Base-by-base conservation (phyloP, 768 basidiomycete species). In the Boletus edulis region DNA sequence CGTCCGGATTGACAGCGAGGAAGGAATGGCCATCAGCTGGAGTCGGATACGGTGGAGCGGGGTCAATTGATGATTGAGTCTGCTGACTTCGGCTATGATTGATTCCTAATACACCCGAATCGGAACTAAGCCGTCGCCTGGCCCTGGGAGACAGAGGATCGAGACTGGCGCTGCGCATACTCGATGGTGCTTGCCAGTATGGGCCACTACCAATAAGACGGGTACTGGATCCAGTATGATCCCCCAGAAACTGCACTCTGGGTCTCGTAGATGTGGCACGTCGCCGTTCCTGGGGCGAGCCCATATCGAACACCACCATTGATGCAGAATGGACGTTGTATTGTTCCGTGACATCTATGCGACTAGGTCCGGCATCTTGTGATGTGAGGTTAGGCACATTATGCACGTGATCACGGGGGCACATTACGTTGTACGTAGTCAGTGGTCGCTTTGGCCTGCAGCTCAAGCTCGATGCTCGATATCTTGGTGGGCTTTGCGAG, bases 391-490 rank as follows among this genome's bases (percentile, higher is more conserved):
- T 59, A 10, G 12, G 11, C 39, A 40, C 10, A 31, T 5, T 14
- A 7, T 4, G n/a, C 52, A 44, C 29, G 27, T 35, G 44, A 50
- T 15, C 3, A 10, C 35, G 44, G 20, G 20, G 31, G 5, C 14
- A 35, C 67, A 78, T 49, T 56, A 94, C 95, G 91, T 80, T 97
- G 94, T 3, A 88, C 85, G 87, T 93, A 97, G 37, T 84, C 80
- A 5, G 86, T 89, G 22, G 78, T 73, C 3, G 86, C 78, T 55
- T 77, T 87, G 3, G 90, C 94, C 43, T 84, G 76, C 20, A 99
- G 73, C 67, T 86, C 83, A 38, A 97, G 76, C 52, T 87, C 86
- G 54, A 99, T 94, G 63, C 85, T 89, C 32, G 88, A 86, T 60
- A 99, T 86, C 68, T 85, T 85, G 50, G 85, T 94, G 1, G 94